Evolutionary conservation across 2,329 filamentous ascomycete genomes (phyloP).

Genomic region (Microsporum canis): DNA sequence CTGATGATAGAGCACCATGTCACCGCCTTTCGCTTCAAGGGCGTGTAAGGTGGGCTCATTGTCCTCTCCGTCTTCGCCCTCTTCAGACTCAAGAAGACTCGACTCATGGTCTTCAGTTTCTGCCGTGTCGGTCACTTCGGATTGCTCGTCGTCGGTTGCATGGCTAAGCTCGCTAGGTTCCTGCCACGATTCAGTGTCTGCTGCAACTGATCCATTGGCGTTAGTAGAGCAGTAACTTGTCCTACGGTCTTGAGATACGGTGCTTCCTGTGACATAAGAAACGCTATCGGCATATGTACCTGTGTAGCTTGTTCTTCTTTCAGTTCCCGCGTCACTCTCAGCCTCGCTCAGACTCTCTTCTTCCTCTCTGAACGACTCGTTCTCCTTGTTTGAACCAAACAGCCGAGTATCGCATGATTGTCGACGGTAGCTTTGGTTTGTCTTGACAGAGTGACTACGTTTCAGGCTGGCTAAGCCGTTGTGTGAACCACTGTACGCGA

Average conservation of each 20-base stretch:
- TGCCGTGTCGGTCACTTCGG: not conserved
- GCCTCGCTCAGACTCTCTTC: constrained; percentile 42
- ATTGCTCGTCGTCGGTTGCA: not conserved
- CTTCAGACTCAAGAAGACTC: not conserved
- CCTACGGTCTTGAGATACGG: constrained; percentile 29
- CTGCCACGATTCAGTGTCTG: constrained; percentile 18
- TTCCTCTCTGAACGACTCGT: constrained; percentile 50
- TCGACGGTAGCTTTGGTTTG: constrained; percentile 48
- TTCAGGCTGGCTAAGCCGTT: constrained; percentile 49
- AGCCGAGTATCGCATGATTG: constrained; percentile 54
- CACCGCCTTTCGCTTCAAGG: constrained; percentile 17
- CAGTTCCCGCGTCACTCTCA: constrained; percentile 42
- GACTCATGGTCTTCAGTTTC: not conserved
- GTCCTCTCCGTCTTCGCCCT: constrained; percentile 6
- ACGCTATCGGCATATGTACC: constrained; percentile 34
- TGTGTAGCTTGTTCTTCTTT: constrained; percentile 35
- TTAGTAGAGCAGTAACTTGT: constrained; percentile 33
- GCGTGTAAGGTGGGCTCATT: constrained; percentile 10
- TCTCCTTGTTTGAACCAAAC: constrained; percentile 46
- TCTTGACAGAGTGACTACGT: constrained; percentile 67
- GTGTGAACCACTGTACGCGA: constrained; percentile 23
- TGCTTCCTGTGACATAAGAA: constrained; percentile 31
- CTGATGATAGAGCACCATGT: constrained; percentile 16
- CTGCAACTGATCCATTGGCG: constrained; percentile 19
- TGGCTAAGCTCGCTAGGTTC: constrained; percentile 15